These are phyloP conservation scores for Epichloe amarillans DNA, from an alignment of 2,329 filamentous ascomycete species.

Conservation along the genomic window DNA sequence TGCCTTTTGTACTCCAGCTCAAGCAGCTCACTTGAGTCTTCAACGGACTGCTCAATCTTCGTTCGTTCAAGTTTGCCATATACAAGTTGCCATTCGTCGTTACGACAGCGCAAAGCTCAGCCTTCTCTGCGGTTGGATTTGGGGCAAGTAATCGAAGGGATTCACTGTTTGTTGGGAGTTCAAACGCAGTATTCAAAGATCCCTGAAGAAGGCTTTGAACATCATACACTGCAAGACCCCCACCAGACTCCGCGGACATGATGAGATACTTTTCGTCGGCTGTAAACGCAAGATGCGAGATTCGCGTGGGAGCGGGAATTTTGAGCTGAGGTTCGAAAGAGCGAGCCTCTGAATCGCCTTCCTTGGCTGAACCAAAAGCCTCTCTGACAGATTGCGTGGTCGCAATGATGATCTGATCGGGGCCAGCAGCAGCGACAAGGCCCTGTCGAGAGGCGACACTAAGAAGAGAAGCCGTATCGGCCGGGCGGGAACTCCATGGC, in stretches of 20 bases:
- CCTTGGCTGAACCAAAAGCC: conserved; percentile 50
- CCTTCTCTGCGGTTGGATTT: conserved; percentile 63
- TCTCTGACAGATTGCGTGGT: conserved; percentile 66
- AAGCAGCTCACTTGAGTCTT: conserved; percentile 68
- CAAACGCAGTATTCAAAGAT: conserved; percentile 54
- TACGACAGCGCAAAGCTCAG: conserved; percentile 67
- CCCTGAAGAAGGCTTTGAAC: conserved; percentile 54
- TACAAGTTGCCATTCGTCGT: conserved; percentile 69
- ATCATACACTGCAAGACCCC: conserved; percentile 79
- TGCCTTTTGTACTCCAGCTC: conserved; percentile 86
- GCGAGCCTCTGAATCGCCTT: conserved; percentile 51
- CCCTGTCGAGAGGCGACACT: conserved; percentile 69
- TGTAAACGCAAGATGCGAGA: conserved; percentile 84
- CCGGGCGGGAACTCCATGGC: conserved; percentile 64
- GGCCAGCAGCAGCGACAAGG: conserved; percentile 76
- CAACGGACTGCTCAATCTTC: conserved; percentile 48
- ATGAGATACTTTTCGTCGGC: conserved; percentile 78
- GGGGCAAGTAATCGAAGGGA: conserved; percentile 62
- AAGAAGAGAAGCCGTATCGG: conserved; percentile 68
- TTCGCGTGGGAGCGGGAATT: conserved; percentile 57
- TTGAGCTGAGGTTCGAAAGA: conserved; percentile 60
- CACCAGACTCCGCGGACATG: conserved; percentile 66
- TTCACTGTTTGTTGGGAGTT: conserved; percentile 64
- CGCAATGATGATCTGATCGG: conserved; percentile 63
- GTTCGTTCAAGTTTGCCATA: conserved; percentile 66